phyloP scores from a whole-genome alignment of 2,329 filamentous ascomycete genomes.

The Microdochium paspali region DNA sequence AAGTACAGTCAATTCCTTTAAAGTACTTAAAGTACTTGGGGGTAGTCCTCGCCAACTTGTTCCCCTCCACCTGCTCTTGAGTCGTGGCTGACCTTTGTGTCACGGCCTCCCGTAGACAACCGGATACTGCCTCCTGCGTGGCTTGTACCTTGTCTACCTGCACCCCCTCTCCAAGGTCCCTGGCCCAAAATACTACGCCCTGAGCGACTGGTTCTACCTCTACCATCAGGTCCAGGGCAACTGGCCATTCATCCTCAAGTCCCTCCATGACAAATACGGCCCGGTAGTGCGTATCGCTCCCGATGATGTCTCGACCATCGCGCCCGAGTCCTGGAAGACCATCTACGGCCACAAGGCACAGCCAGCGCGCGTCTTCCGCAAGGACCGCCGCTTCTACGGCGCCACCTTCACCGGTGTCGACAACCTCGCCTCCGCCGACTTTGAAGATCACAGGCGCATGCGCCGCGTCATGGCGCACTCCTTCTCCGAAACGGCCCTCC shows the following conservation, averaged over 20 bases:
- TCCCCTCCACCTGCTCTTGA: too few species aligned
- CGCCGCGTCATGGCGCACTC: constrained; percentile 32
- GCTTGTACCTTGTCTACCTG: constrained; percentile 13
- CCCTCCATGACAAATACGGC: constrained; percentile 27
- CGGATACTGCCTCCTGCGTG: constrained; percentile 20
- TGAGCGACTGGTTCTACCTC: constrained; percentile 24
- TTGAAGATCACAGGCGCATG: constrained; percentile 25
- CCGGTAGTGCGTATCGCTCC: constrained; percentile 27
- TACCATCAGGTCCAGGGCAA: constrained; percentile 25
- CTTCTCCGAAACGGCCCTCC: constrained; percentile 30
- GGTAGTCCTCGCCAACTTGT: too few species aligned
- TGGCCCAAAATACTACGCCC: constrained; percentile 24
- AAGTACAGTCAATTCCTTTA: too few species aligned
- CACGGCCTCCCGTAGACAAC: too few species aligned
- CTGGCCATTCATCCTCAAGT: constrained; percentile 21
- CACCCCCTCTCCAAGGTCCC: constrained; percentile 27
- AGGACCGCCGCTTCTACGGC: constrained; percentile 18
- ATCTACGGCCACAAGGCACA: constrained; percentile 18
- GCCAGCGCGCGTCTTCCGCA: constrained; percentile 14
- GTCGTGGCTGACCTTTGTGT: too few species aligned
- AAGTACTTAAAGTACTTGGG: too few species aligned
- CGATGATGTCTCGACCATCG: constrained; percentile 24
- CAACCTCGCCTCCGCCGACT: constrained; percentile 17
- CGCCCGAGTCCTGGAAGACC: constrained; percentile 23
- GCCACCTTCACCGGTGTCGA: constrained; percentile 12